phyloP scores from a whole-genome alignment of 371 early-diverging fungal genomes.

The Dipsacomyces acuminosporus region DNA sequence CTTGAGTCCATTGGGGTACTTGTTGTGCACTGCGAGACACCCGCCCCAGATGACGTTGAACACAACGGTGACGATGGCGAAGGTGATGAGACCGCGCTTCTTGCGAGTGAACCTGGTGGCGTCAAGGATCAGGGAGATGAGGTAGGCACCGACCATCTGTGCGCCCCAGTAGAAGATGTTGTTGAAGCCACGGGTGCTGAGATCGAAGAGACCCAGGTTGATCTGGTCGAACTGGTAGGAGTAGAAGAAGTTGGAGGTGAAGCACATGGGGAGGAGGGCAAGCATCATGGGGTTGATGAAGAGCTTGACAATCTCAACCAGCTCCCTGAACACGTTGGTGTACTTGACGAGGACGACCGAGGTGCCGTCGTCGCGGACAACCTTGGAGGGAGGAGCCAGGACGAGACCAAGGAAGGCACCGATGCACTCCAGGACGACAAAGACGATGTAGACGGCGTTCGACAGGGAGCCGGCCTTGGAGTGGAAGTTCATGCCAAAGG shows the following conservation, averaged over 20 bases:
- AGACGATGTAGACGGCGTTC: conserved; percentile 58
- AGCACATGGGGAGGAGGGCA: conserved; percentile 60
- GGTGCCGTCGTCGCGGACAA: conserved; percentile 60
- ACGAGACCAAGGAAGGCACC: conserved; percentile 54
- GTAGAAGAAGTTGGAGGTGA: conserved; percentile 74
- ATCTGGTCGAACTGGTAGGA: conserved; percentile 58
- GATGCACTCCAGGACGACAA: conserved; percentile 57
- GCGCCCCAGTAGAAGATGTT: conserved; percentile 65
- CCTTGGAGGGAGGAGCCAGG: conserved; percentile 55
- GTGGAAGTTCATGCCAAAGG: conserved; percentile 57
- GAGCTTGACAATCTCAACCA: conserved; percentile 54
- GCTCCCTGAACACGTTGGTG: conserved; percentile 54
- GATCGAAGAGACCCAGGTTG: conserved; percentile 52
- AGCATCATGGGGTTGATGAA: conserved; percentile 65
- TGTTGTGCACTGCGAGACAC: conserved; percentile 52
- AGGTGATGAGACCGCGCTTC: conserved; percentile 54
- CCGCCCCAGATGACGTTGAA: conserved; percentile 62
- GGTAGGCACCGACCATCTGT: conserved; percentile 60
- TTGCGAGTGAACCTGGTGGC: conserved; percentile 47
- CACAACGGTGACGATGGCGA: conserved; percentile 46
- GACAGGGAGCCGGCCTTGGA: conserved; percentile 44
- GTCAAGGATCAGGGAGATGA: conserved; percentile 59
- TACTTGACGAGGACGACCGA: conserved; percentile 52
- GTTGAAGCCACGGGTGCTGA: conserved; percentile 65
- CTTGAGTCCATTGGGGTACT: conserved; percentile 19